Percentiles rank a stretch among this genome's conserved stretches.
Conservation (phyloP, 345 rosid genomes). For the Cochlearia excelsa region DNA sequence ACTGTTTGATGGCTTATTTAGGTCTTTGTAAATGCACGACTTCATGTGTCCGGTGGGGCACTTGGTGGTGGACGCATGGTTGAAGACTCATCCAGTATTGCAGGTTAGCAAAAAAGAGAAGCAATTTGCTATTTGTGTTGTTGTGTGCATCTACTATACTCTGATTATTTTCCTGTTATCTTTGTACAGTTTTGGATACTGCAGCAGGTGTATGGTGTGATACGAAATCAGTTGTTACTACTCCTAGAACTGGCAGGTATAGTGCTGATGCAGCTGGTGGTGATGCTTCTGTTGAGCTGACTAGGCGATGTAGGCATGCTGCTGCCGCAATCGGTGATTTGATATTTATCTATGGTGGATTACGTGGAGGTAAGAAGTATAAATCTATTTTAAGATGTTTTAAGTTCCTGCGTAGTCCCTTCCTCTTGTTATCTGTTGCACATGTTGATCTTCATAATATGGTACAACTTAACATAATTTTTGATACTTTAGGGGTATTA, state of each 20-base stretch:
- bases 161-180: constrained; percentile 27
- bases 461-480: constrained; percentile 19
- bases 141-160: constrained; percentile 8
- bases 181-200: constrained; percentile 78
- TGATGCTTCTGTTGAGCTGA: constrained; percentile 86
- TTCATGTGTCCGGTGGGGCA: constrained; percentile 95
- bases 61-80: constrained; percentile 99
- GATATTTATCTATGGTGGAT: constrained; percentile 86
- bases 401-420: constrained; percentile 8
- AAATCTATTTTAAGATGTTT: background rate
- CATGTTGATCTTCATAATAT: constrained; percentile 8
- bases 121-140: constrained; percentile 19
- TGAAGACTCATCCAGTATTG: constrained; percentile 90
- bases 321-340: constrained; percentile 92
- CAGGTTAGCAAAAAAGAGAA: constrained; percentile 49
- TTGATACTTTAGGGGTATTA: constrained; percentile 60
- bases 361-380: constrained; percentile 71
- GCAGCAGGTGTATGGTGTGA: constrained; percentile 99
- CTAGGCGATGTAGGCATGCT: constrained; percentile 98
- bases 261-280: constrained; percentile 94
- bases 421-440: constrained; percentile 1
- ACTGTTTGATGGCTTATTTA: constrained; percentile 30
- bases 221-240: constrained; percentile 84
- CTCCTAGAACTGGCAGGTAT: constrained; percentile 79
- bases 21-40: constrained; percentile 95